Evolutionary conservation across 768 basidiomycete genomes (phyloP), one percentile per base, ranked within the genome.

Genomic region (Naganishia vaughanmartiniae): DNA sequence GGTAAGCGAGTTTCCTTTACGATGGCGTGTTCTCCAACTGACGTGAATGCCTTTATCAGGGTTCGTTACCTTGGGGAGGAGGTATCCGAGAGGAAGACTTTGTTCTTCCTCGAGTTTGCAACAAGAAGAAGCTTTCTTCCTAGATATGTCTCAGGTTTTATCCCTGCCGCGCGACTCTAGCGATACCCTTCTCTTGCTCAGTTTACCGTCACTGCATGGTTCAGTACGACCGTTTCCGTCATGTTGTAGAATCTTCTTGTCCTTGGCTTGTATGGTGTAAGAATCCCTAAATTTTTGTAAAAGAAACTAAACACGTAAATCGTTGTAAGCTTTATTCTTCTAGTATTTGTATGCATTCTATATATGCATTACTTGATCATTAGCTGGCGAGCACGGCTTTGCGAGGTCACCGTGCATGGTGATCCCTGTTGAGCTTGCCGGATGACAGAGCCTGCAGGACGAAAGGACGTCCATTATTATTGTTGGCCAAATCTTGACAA

Each of bases 21-120:
- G 30, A n/a, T 15, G 15, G 4, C 12, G 2, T 6, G 57, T 26
- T 34, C 19, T 24, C 24, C 14, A 21, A 51, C 91, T 91, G 10
- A 65, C 63, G 9, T 24, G 3, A 24, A 4, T 34, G 30, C 21
- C 24, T 3, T 26, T 4, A 26, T 34, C 36, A 58, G 57, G 60
- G 60, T 26, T 66, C 65, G 21, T 65, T 70, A 26, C 93, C 92
- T 21, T 96, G 93, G 93, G 93, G 93, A 76, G 92, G 92, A 86
- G 93, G 93, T 70, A 83, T 91, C 65, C 86, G 93, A 72, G 85
- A 84, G 21, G 86, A 87, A 82, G 87, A 85, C 51, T 75, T 70
- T 78, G 70, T 75, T 24, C 78, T 84, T n/a, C 85, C 85, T 26
- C 73, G 76, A 67, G 79, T 81, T 51, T 86, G 86, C 75, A 76